Percentiles rank a stretch among this genome's conserved stretches.
Evolutionary conservation across 2,329 filamentous ascomycete species (phyloP).

Genomic region (Ophiostoma perfectum): DNA sequence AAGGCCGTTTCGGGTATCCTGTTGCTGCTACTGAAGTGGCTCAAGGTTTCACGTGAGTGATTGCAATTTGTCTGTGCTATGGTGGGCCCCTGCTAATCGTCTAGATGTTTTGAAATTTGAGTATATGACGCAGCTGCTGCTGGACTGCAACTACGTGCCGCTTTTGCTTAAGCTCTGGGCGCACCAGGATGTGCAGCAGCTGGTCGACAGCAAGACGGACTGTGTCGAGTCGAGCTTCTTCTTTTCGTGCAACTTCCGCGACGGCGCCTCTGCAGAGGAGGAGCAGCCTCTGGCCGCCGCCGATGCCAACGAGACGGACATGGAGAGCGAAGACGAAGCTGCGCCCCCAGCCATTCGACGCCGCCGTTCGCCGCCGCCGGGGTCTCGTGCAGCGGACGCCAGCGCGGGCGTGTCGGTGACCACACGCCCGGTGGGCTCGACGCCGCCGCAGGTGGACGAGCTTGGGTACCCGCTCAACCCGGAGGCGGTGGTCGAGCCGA

Average conservation of each 20-base stretch:
- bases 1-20: conserved; percentile 91
- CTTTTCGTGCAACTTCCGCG: conserved; percentile 72
- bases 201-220: conserved; percentile 80
- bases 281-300: conserved; percentile 28
- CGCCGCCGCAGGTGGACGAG: conserved; percentile 67
- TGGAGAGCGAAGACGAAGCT: conserved; percentile 68
- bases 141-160: conserved; percentile 93
- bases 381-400: not conserved
- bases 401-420: conserved; percentile 40
- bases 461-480: conserved; percentile 68
- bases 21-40: conserved; percentile 88
- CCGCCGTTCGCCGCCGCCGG: conserved; percentile 38
- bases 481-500: conserved; percentile 65
- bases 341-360: conserved; percentile 75
- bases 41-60: conserved; percentile 81
- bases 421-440: conserved; percentile 64
- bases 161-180: conserved; percentile 89
- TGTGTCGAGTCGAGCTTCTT: conserved; percentile 82
- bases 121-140: conserved; percentile 84
- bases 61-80: not conserved
- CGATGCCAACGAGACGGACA: conserved; percentile 46
- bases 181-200: conserved; percentile 86
- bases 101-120: conserved; percentile 90
- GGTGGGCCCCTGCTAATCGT: not conserved
- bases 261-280: conserved; percentile 29